Evolutionary conservation across 2,329 filamentous ascomycete genomes (phyloP).

Genomic region (Biscogniauxia mediterranea): DNA sequence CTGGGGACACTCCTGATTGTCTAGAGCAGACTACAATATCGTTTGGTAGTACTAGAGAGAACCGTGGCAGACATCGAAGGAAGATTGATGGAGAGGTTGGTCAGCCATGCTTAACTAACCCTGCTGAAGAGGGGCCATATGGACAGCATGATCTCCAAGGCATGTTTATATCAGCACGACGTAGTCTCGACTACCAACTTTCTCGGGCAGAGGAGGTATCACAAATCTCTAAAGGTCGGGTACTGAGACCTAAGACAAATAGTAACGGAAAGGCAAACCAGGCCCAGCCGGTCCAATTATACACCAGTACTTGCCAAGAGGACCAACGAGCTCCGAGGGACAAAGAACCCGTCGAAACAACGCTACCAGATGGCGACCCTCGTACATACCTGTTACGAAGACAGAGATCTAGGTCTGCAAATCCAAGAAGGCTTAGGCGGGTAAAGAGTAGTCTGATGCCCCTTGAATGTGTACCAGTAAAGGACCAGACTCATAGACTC

Average conservation of each 20-base stretch:
- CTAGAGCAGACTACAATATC: constrained; percentile 29
- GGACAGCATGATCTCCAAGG: constrained; percentile 4
- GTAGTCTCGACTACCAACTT: constrained; percentile 17
- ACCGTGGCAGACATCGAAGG: constrained; percentile 5
- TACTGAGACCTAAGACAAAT: constrained; percentile 3
- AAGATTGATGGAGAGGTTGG: constrained; percentile 1
- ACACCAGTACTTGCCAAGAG: constrained; percentile 5
- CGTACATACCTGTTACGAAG: constrained; percentile 33
- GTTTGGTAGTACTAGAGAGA: constrained; percentile 14
- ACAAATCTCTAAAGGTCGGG: background rate
- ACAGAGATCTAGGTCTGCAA: constrained; percentile 30
- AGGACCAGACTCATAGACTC: constrained; percentile 22
- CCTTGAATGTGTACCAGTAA: constrained; percentile 24
- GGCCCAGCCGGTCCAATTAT: constrained; percentile 8
- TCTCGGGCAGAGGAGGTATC: constrained; percentile 8
- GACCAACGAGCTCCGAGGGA: constrained; percentile 7
- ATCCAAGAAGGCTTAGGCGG: constrained; percentile 24
- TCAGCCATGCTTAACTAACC: background rate
- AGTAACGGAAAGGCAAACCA: background rate
- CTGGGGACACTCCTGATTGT: background rate
- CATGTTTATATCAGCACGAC: constrained; percentile 14
- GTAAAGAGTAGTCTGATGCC: constrained; percentile 31
- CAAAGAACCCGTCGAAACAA: constrained; percentile 28
- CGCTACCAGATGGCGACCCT: constrained; percentile 27
- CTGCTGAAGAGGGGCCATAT: background rate